Percentiles rank a stretch among this genome's conserved stretches.
phyloP scores from a whole-genome alignment of 2,329 filamentous ascomycete species.

The Mariannaea elegans region DNA sequence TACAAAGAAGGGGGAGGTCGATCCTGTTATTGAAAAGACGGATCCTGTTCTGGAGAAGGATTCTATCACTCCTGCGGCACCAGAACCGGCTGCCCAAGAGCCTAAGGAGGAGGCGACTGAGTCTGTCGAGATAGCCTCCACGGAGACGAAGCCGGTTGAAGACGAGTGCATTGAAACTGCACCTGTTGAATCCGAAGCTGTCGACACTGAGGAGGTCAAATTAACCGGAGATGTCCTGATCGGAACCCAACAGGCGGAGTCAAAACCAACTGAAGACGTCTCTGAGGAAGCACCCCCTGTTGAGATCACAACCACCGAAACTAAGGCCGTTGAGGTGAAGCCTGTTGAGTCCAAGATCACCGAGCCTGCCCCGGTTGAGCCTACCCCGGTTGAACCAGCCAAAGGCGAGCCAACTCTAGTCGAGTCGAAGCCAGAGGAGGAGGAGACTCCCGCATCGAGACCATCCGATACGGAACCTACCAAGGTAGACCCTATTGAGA shows the following conservation, averaged over 20 bases:
- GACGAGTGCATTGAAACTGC: neutral
- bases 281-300: neutral
- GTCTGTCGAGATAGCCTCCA: neutral
- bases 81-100: neutral
- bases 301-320: neutral
- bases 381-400: neutral
- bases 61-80: neutral
- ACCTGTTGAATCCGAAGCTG: neutral
- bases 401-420: neutral
- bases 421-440: slow-evolving; percentile 4
- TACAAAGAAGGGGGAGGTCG: slow-evolving; percentile 36
- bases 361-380: neutral
- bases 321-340: slow-evolving; percentile 1
- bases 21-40: slow-evolving; percentile 14
- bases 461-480: neutral
- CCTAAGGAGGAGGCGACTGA: slow-evolving; percentile 6
- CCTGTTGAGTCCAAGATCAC: slow-evolving; percentile 4
- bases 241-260: neutral
- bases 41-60: neutral
- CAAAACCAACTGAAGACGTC: neutral
- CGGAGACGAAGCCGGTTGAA: neutral
- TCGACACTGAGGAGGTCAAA: neutral
- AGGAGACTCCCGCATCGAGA: neutral
- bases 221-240: neutral
- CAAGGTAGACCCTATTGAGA: neutral